Conservation (phyloP, 768 basidiomycete species). For the Calocybe gangraenosa region DNA sequence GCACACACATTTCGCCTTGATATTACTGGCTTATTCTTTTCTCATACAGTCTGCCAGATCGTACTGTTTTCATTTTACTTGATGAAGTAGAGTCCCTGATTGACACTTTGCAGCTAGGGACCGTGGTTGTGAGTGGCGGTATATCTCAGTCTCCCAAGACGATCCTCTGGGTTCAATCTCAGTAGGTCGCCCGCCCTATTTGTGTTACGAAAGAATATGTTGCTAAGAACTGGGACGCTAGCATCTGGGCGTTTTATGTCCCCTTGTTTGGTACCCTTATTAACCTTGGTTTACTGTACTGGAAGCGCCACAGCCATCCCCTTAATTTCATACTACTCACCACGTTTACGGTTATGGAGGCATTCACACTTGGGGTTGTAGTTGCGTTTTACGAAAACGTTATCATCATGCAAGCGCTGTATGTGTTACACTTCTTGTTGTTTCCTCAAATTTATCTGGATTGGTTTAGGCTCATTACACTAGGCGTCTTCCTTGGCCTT, state of each 20-base stretch:
- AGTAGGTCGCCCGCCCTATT: constrained; percentile 42
- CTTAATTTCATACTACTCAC: constrained; percentile 82
- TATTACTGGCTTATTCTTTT: constrained; percentile 3
- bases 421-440: constrained; percentile 23
- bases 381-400: constrained; percentile 69
- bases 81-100: background rate
- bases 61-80: constrained; percentile 34
- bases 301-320: constrained; percentile 91
- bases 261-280: constrained; percentile 76
- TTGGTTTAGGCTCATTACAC: constrained; percentile 66
- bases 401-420: constrained; percentile 86
- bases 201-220: background rate
- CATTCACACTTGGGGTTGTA: constrained; percentile 83
- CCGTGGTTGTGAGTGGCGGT: constrained; percentile 68
- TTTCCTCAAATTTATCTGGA: constrained; percentile 8
- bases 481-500: constrained; percentile 89
- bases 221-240: constrained; percentile 21
- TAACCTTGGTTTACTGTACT: constrained; percentile 78
- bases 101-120: constrained; percentile 47
- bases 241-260: constrained; percentile 77
- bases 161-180: constrained; percentile 64
- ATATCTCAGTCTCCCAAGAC: constrained; percentile 61
- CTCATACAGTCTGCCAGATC: constrained; percentile 60
- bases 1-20: constrained; percentile 24
- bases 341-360: constrained; percentile 88